Base-by-base conservation (phyloP, 2,329 filamentous ascomycete species). In the Keithomyces neogunnii region DNA sequence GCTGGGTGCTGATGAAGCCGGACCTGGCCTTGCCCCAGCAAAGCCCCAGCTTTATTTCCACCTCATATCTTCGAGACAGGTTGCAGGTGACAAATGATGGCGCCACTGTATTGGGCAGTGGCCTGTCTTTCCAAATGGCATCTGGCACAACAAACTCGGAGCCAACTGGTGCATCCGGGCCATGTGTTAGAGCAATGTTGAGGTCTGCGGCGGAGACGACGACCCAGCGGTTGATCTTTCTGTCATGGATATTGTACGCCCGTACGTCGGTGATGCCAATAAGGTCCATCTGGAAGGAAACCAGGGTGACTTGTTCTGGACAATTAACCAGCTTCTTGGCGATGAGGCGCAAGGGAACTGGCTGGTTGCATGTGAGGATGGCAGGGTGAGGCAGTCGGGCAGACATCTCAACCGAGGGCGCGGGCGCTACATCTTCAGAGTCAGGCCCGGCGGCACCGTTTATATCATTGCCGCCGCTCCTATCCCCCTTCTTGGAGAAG, bases 31-130 rank as follows among this genome's bases (percentile, higher is more conserved):
- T 77, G 5, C 86, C 87, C 75, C 89, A 91, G 51, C 82, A 82
- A 38, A 96, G 67, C 2, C 89, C 89, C 6, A 96, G 73, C 53
- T 84, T 83, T 40, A 96, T 72, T 67, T 96, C 89, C 38, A 99
- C 70, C 63, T 91, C 86, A 66, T 99, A 97, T 48, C 73, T 77
- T 31, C 92, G 81, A 48, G 80, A 78, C 47, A 97, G 79, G 66
- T 97, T 97, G 69, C 93, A 99, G 1, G 90, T 89, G 47, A 82
- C 76, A 64, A 99, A 99, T 0, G 84, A 85, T 0, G 93, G 93
- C 8, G 89, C 85, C 9, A 99, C 82, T 0, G 88, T 92, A 64
- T 89, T 93, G 2, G 92, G 93, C 5, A 97, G 73, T 1, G 82
- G 74, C 47, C 81, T 74, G 40, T 75, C 74, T 55, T 80, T 80